Conservation (phyloP, 345 rosid genomes). For the Melaleuca alternifolia region DNA sequence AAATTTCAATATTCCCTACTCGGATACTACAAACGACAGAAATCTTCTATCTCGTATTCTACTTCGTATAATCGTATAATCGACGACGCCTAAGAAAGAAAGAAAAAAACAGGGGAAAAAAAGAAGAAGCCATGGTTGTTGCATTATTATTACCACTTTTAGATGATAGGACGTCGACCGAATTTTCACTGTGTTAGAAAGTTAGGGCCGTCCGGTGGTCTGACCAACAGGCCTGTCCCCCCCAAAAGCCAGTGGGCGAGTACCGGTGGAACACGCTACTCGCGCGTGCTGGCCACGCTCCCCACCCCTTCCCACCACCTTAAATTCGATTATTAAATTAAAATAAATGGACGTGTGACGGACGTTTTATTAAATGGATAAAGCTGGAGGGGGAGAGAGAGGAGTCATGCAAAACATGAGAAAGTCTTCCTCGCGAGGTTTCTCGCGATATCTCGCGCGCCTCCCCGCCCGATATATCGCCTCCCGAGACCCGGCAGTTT, state of each 20-base stretch:
- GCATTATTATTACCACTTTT: background rate
- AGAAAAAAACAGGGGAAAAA: background rate
- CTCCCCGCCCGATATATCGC: background rate
- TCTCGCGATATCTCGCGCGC: background rate
- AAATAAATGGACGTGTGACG: background rate
- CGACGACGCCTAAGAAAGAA: too few species aligned
- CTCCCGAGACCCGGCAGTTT: background rate
- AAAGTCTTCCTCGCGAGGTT: background rate
- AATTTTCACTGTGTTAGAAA: background rate
- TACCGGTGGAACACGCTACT: background rate
- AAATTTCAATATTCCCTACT: background rate
- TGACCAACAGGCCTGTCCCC: background rate
- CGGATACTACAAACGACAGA: too few species aligned
- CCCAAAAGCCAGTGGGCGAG: background rate
- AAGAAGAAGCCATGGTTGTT: background rate
- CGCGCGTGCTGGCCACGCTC: background rate
- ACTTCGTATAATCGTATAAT: too few species aligned
- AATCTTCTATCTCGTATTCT: too few species aligned
- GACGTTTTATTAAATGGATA: slow-evolving; percentile 15
- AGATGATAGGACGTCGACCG: background rate
- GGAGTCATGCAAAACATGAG: background rate
- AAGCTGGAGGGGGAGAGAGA: background rate
- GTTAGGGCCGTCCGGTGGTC: background rate
- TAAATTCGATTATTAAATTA: background rate
- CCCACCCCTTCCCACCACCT: too few species aligned